Evolutionary conservation across 495 filamentous ascomycete species (phyloP), one percentile per base, ranked within the genome.

Genomic region (Choiromyces venosus): DNA sequence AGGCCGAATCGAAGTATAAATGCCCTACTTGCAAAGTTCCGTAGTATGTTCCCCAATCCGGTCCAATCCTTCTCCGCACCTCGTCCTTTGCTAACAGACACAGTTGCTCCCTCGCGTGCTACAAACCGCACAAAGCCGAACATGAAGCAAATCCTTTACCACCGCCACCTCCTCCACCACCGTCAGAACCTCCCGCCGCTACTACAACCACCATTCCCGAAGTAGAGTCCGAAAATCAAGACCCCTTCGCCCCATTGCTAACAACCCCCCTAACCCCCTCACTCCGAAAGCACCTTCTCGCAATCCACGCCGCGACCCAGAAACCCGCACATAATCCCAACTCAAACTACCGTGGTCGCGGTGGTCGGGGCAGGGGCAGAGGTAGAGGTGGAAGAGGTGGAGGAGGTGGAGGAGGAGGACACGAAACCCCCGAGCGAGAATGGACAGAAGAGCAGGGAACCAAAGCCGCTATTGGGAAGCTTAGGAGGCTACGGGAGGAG

Each of bases 101-200:
- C 46, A 81, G 79, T 69, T 81, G 76, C 67, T 81, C 79, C 37
- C 76, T 81, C 46, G 71, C 10, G 36, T 81, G 79, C 70, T 80
- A 81, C 71, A 81, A 76, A 39, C 69, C 73, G 8, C 75, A 81
- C 70, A 78, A 81, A 68, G 64, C 69, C 36, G 66, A 56, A 40
- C 79, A 80, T 52, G 46, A 74, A 69, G 64, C 35, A 66, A 76
- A 2, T 16, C 69, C 14, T 39, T 64, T 36, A 61, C 70, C 16
- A 16, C 73, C 40, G 16, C 37, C n/a, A n/a, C 65, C 10, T 42
- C 70, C 16, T 9, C 73, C 40, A n/a, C 37, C n/a, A n/a, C 65
- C 10, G 37, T 38, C 35, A 29, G 44, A 46, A 70, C 16, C 14
- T 38, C 61, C 67, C 61, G 33, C 67, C 44, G 10, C 56, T 52